Evolutionary conservation across 345 rosid species (phyloP), one percentile per base, ranked within the genome.

Genomic region (Euphorbia pulcherrima): DNA sequence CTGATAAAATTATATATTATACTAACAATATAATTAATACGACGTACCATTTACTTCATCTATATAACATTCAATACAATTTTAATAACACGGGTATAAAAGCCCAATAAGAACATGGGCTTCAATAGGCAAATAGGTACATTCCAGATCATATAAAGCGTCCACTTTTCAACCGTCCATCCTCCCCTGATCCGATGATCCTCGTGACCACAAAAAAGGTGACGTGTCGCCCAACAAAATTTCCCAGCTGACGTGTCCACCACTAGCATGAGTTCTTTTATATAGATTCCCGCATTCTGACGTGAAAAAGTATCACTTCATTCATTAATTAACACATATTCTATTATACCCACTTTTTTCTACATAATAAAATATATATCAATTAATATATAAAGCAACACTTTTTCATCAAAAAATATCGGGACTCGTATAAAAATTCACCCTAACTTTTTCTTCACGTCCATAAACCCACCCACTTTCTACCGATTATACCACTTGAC

Each of bases 401-500:
- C n/a, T n/a, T n/a, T n/a, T n/a, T n/a, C n/a, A n/a, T n/a, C n/a
- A n/a, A n/a, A n/a, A n/a, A n/a, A n/a, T n/a, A n/a, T n/a, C n/a
- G n/a, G n/a, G n/a, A n/a, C n/a, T n/a, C n/a, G n/a, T n/a, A n/a
- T n/a, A n/a, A n/a, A n/a, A n/a, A n/a, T n/a, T n/a, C n/a, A n/a
- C n/a, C n/a, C n/a, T n/a, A n/a, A n/a, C 61, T 67, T 67, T 67
- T 67, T 67, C 35, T 54, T 24, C 1, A 2, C 26, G 61, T 59
- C 23, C 52, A n/a, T 54, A 33, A 33, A 33, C 37, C 37, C 37
- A 23, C 2, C 14, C 47, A 51, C 47, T 37, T 66, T 47, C 60
- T 33, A 52, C 60, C 60, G 44, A 37, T 33, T 39, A 40, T 40
- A 41, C 62, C 37, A 27, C 53, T 68, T 68, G 71, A 55, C 71